Percentiles rank a stretch among this genome's conserved stretches.
Conservation (phyloP, 192 early-diverging fungal genomes). For the Entomortierella chlamydospora region DNA sequence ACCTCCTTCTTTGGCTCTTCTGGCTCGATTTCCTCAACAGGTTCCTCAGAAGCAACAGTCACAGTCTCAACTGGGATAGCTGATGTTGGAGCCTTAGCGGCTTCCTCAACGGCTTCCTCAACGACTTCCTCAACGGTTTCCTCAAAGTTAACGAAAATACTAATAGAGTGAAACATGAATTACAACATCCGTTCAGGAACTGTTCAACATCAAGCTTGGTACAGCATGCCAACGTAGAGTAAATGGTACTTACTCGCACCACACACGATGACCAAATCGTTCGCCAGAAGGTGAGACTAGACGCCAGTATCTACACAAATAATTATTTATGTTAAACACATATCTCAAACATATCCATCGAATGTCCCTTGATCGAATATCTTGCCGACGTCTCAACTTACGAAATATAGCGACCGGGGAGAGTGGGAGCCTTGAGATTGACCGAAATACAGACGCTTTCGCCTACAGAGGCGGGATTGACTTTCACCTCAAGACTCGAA, state of each 20-base stretch:
- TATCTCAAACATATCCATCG: neutral
- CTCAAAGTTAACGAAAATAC: no score
- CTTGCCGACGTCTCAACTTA: conserved; percentile 4
- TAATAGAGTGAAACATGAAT: no score
- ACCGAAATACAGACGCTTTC: conserved; percentile 64
- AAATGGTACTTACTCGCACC: conserved; percentile 63
- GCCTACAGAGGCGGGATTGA: conserved; percentile 60
- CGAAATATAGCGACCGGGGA: conserved; percentile 69
- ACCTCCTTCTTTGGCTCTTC: no score
- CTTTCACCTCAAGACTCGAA: conserved; percentile 36
- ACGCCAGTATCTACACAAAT: conserved; percentile 61
- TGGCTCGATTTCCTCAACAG: conserved; percentile 8
- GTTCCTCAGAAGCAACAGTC: neutral
- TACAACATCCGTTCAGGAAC: no score
- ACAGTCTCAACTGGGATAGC: neutral
- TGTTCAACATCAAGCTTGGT: no score
- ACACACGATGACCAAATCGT: conserved; percentile 73
- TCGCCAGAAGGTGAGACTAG: conserved; percentile 67
- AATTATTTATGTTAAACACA: neutral
- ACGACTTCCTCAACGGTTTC: no score
- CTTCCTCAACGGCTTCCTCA: no score
- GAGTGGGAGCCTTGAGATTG: conserved; percentile 69
- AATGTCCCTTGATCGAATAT: no score
- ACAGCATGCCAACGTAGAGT: no score
- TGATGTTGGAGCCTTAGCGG: no score